Conservation (phyloP, 441 rosid genomes). For the Populus tomentosa region DNA sequence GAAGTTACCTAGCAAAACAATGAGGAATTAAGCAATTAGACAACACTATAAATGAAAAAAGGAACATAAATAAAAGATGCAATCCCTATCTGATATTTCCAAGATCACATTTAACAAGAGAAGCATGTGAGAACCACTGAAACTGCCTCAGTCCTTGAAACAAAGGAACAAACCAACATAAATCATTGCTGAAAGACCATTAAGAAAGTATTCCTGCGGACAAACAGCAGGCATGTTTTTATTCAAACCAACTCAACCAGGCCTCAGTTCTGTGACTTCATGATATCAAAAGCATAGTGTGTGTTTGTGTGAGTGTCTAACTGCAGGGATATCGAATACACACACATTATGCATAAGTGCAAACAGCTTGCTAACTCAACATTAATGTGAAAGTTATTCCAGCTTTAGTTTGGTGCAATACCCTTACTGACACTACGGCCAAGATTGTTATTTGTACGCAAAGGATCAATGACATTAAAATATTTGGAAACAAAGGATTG, state of each 20-base stretch:
- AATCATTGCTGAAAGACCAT: neutral
- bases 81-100: neutral
- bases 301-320: neutral
- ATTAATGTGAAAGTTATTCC: neutral
- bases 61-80: neutral
- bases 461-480: conserved; percentile 96
- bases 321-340: neutral
- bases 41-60: neutral
- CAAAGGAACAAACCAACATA: neutral
- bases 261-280: neutral
- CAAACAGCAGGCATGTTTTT: neutral
- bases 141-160: neutral
- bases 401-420: conserved; percentile 19
- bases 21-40: neutral
- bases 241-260: neutral
- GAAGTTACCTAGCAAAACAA: conserved; percentile 71
- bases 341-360: neutral
- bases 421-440: conserved; percentile 99
- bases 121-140: neutral
- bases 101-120: neutral
- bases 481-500: conserved; percentile 79
- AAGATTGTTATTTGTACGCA: conserved; percentile 26
- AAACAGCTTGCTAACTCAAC: neutral
- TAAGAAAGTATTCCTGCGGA: neutral
- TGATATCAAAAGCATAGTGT: neutral